phyloP scores from a whole-genome alignment of 2,329 filamentous ascomycete species.

The Monascus ruber region DNA sequence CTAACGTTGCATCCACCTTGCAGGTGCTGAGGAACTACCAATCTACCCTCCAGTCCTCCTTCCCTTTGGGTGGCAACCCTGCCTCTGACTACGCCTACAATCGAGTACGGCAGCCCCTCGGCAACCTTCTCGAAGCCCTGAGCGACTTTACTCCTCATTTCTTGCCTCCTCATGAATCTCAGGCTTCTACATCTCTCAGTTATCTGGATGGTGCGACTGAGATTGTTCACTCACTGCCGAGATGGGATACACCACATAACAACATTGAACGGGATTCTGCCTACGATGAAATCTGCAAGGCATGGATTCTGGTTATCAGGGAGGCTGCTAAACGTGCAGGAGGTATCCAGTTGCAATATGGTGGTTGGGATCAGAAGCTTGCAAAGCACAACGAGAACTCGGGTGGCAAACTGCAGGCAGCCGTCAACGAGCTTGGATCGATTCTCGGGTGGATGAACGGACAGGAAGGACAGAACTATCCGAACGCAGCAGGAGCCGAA shows the following conservation, averaged over 20 bases:
- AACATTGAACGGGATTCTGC: conserved; percentile 89
- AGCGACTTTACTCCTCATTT: conserved; percentile 94
- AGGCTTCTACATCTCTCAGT: conserved; percentile 69
- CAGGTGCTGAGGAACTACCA: conserved; percentile 76
- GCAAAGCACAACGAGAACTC: conserved; percentile 80
- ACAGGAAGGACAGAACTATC: conserved; percentile 15
- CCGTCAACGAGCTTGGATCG: conserved; percentile 63
- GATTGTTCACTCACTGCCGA: conserved; percentile 75
- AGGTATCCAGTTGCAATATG: conserved; percentile 78
- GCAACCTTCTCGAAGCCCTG: conserved; percentile 74
- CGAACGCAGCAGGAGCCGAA: conserved; percentile 25
- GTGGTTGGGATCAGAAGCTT: conserved; percentile 83
- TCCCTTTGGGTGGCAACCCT: conserved; percentile 73
- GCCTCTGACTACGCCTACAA: conserved; percentile 93
- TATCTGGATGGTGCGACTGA: conserved; percentile 86
- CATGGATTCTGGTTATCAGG: conserved; percentile 82
- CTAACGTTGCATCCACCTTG: conserved; percentile 68
- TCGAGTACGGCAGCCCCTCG: conserved; percentile 69
- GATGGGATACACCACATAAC: conserved; percentile 82
- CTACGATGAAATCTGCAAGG: conserved; percentile 89
- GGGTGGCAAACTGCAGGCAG: conserved; percentile 66
- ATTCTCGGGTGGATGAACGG: conserved; percentile 69
- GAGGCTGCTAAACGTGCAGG: conserved; percentile 86
- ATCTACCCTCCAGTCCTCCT: conserved; percentile 61
- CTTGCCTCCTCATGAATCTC: conserved; percentile 77